Evolutionary conservation across 768 basidiomycete species (phyloP), one percentile per base, ranked within the genome.

Genomic region (Pisolithus albus): DNA sequence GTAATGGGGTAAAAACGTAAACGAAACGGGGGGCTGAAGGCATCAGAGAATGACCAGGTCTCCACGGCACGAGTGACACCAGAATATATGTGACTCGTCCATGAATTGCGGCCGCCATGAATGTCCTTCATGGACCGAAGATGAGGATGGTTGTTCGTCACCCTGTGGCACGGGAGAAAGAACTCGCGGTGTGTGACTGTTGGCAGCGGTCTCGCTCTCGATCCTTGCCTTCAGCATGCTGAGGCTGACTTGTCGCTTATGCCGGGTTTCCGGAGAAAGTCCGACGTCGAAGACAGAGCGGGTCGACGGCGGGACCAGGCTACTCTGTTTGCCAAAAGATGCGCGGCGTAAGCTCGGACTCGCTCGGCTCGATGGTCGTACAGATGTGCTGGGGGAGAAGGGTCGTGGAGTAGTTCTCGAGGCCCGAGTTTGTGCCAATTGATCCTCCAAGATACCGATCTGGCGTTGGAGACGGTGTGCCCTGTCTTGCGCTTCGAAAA

Each of bases 141-240:
- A 26, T n/a, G 16, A 38, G 26, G 16, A 26, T 30, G n/a, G n/a
- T 18, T 39, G 3, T 0, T 66, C 68, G 21, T 41, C 11, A 2
- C 40, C 47, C 38, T 54, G 76, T 26, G 76, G 76, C 28, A 78
- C 74, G 21, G 79, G 79, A 36, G 83, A 84, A 48, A 83, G 68
- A 13, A 76, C 72, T 46, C 82, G 81, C 4, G 75, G 70, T 2
- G 80, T 74, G 30, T 71, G 72, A 36, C 71, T 67, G 15, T 70
- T 60, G 30, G 58, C 57, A 15, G 76, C 80, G 18, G 76, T 70
- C 66, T 93, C 91, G 64, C 87, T 86, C 54, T 92, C 88, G 59
- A 93, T 93, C 41, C 91, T 82, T 19, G 88, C 90, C 62, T 91
- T 92, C 47, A 94, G 80, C 88, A 94, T 93, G 67, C 84, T 82